Evolutionary conservation across 1,139 yeast species (phyloP).

Genomic region (Blastobotrys raffinosifermentans): DNA sequence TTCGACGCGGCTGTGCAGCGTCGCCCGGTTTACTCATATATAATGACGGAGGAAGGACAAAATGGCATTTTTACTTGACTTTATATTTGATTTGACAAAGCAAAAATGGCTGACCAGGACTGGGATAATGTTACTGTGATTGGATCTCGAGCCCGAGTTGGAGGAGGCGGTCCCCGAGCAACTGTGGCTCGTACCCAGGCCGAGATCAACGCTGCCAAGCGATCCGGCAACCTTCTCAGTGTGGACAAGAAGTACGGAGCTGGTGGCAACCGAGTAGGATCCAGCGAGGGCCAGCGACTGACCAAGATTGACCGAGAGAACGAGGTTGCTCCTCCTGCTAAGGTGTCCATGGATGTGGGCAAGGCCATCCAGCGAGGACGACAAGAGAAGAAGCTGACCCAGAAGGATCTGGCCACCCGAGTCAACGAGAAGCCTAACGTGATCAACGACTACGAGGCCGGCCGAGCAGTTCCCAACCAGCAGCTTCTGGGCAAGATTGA

Average conservation of each 20-base stretch:
- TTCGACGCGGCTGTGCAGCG: too few relatives aligned
- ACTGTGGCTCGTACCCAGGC: constrained; percentile 72
- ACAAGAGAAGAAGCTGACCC: constrained; percentile 83
- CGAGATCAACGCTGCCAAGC: constrained; percentile 87
- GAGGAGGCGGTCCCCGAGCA: constrained; percentile 85
- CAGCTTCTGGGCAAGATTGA: constrained; percentile 89
- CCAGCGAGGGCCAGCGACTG: constrained; percentile 89
- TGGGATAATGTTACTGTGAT: constrained; percentile 89
- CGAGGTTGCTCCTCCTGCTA: constrained; percentile 90
- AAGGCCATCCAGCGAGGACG: constrained; percentile 82
- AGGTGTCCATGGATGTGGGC: constrained; percentile 78
- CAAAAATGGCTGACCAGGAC: constrained; percentile 40
- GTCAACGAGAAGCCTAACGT: constrained; percentile 94
- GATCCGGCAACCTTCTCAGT: constrained; percentile 80
- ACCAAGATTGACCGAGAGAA: constrained; percentile 91
- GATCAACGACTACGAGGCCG: constrained; percentile 94
- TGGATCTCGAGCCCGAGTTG: constrained; percentile 83
- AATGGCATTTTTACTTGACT: constrained; percentile 8
- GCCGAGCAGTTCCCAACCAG: constrained; percentile 95
- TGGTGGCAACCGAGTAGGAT: constrained; percentile 52
- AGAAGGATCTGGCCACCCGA: constrained; percentile 92
- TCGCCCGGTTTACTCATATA: too few relatives aligned
- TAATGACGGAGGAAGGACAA: too few relatives aligned
- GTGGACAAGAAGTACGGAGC: constrained; percentile 90
- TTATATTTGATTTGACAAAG: too few relatives aligned